Conservation (phyloP, 1,284 basidiomycete genomes). For the Tilletia caries region DNA sequence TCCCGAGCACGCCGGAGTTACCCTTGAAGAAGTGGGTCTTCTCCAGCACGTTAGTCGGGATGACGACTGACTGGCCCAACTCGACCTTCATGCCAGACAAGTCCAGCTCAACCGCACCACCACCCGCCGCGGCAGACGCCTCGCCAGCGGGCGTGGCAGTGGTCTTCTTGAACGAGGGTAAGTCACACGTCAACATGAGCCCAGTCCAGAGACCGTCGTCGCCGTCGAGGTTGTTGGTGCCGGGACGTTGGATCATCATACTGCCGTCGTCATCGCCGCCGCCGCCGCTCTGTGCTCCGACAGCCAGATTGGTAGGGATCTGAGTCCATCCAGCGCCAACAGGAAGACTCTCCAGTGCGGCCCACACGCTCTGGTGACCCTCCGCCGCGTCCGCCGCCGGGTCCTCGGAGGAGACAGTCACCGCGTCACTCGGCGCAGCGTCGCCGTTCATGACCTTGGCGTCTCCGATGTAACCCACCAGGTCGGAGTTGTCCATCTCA, state of each 20-base stretch:
- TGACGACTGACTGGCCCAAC: conserved; percentile 31
- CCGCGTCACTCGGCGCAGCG: conserved; percentile 20
- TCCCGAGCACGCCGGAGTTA: conserved; percentile 26
- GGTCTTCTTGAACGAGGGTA: conserved; percentile 10
- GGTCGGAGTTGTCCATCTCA: conserved; percentile 36
- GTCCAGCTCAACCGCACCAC: not conserved
- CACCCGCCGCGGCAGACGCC: not conserved
- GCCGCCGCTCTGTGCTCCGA: too few relatives aligned
- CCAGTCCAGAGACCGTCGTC: conserved; percentile 43
- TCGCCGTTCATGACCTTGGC: conserved; percentile 41
- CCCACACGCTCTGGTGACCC: conserved; percentile 37
- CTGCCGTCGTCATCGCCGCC: not conserved
- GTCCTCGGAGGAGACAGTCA: conserved; percentile 22
- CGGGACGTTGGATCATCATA: not conserved
- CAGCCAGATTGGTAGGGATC: conserved; percentile 23
- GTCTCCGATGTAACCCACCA: conserved; percentile 38
- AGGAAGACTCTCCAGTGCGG: conserved; percentile 30
- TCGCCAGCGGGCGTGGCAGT: not conserved
- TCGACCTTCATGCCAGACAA: conserved; percentile 25
- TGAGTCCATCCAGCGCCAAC: conserved; percentile 25
- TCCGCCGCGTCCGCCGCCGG: not conserved
- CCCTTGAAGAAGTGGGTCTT: conserved; percentile 37
- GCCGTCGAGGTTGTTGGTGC: conserved; percentile 14
- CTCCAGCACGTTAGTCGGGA: conserved; percentile 34
- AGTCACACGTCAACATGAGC: conserved; percentile 33